Conservation (phyloP, 2,329 filamentous ascomycete species). For the Meredithiella fracta region DNA sequence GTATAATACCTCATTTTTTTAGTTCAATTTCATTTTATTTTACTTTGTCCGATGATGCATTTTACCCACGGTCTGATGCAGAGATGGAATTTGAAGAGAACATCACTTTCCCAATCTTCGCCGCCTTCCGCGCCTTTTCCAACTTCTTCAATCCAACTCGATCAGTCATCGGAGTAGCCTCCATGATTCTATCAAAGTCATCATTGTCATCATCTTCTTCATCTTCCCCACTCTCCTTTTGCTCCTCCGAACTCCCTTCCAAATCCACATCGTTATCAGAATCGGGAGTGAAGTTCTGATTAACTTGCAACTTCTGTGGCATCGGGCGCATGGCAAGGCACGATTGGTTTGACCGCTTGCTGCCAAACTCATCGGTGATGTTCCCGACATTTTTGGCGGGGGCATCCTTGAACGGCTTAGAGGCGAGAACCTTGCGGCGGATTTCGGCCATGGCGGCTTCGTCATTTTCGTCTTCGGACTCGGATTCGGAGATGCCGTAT, state of each 20-base stretch:
- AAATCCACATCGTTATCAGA: conserved; percentile 41
- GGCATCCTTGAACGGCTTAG: conserved; percentile 56
- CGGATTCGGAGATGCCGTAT: conserved; percentile 62
- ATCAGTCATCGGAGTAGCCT: conserved; percentile 79
- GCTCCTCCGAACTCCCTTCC: conserved; percentile 28
- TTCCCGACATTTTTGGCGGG: conserved; percentile 26
- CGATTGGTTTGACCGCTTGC: conserved; percentile 25
- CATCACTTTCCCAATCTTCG: conserved; percentile 31
- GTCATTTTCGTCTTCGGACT: conserved; percentile 71
- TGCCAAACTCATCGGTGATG: conserved; percentile 1
- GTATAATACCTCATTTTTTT: neutral
- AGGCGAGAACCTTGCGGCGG: conserved; percentile 72
- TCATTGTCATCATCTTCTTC: conserved; percentile 53
- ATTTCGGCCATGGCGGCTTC: conserved; percentile 82
- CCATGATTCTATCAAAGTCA: conserved; percentile 84
- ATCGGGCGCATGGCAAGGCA: conserved; percentile 47
- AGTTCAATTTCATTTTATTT: neutral
- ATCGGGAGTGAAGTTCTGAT: conserved; percentile 42
- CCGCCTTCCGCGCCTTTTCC: conserved; percentile 36
- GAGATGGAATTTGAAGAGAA: conserved; percentile 34
- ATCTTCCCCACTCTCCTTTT: conserved; percentile 28
- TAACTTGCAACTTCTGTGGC: conserved; percentile 32
- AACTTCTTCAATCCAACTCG: conserved; percentile 49
- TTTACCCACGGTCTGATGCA: conserved; percentile 26
- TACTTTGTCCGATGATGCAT: neutral